phyloP scores from a whole-genome alignment of 2,329 filamentous ascomycete genomes.

The Stachybotrys chartarum region DNA sequence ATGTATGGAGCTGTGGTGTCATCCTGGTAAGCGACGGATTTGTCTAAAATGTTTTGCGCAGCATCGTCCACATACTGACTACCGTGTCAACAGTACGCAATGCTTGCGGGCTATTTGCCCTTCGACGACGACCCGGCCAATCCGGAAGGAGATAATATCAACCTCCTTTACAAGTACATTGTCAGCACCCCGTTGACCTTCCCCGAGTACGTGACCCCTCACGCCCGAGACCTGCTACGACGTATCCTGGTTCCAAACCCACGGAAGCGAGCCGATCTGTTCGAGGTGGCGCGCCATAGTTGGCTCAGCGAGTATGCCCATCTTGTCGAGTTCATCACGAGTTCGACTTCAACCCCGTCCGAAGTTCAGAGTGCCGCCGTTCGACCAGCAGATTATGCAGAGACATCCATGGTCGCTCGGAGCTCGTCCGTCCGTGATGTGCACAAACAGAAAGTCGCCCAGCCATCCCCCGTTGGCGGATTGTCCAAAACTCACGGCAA shows the following conservation, averaged over 20 bases:
- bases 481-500: slow-evolving; percentile 68
- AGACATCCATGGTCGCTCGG: slow-evolving; percentile 62
- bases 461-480: slow-evolving; percentile 48
- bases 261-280: slow-evolving; percentile 87
- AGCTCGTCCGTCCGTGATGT: slow-evolving; percentile 91
- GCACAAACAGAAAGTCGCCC: slow-evolving; percentile 56
- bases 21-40: slow-evolving; percentile 67
- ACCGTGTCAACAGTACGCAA: slow-evolving; percentile 66
- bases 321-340: slow-evolving; percentile 94
- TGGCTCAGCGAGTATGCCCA: slow-evolving; percentile 98
- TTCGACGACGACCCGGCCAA: slow-evolving; percentile 98
- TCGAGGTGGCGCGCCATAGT: slow-evolving; percentile 95
- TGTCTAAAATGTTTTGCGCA: too few relatives aligned
- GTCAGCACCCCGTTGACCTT: slow-evolving; percentile 95
- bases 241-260: slow-evolving; percentile 94
- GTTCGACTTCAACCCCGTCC: slow-evolving; percentile 78
- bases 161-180: slow-evolving; percentile 98
- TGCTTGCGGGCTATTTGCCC: slow-evolving; percentile 94
- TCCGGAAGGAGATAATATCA: slow-evolving; percentile 98
- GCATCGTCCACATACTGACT: background rate
- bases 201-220: slow-evolving; percentile 96
- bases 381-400: slow-evolving; percentile 43
- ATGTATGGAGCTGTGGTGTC: slow-evolving; percentile 98
- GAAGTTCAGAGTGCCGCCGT: slow-evolving; percentile 80
- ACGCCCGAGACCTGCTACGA: slow-evolving; percentile 85